phyloP scores from a whole-genome alignment of 805 yeast species.

The Isabelozyma heimii region DNA sequence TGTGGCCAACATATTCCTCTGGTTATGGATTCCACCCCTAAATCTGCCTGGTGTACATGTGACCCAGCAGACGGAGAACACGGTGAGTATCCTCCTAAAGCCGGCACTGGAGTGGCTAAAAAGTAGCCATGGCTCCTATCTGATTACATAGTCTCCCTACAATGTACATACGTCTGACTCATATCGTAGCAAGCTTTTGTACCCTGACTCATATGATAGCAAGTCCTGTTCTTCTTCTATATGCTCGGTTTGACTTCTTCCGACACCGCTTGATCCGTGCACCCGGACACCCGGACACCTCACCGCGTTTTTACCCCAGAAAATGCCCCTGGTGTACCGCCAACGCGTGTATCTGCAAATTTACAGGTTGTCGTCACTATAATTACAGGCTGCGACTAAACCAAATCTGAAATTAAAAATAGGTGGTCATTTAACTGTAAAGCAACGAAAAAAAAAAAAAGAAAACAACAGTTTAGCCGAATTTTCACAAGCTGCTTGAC shows the following conservation, averaged over 20 bases:
- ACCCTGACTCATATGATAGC: no score
- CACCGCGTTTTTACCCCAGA: background rate
- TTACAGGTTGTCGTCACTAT: background rate
- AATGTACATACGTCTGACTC: no score
- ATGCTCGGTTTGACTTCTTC: background rate
- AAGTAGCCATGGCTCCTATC: slow-evolving; percentile 1
- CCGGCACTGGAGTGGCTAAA: slow-evolving; percentile 58
- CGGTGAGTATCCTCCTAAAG: slow-evolving; percentile 54
- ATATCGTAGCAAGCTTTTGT: no score
- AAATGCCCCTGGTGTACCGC: background rate
- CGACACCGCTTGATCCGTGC: background rate
- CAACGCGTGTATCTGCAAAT: background rate
- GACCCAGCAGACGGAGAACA: slow-evolving; percentile 40
- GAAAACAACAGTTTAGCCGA: background rate
- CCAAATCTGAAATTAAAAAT: background rate
- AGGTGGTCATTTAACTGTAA: background rate
- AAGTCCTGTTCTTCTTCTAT: background rate
- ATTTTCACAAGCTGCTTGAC: background rate
- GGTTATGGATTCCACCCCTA: slow-evolving; percentile 54
- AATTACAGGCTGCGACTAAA: background rate
- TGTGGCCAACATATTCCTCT: slow-evolving; percentile 53
- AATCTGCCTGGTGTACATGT: slow-evolving; percentile 55
- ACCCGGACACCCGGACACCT: background rate
- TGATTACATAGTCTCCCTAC: background rate
- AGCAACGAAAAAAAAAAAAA: background rate